Conservation (phyloP, 768 basidiomycete species). For the Baorangia bicolor region DNA sequence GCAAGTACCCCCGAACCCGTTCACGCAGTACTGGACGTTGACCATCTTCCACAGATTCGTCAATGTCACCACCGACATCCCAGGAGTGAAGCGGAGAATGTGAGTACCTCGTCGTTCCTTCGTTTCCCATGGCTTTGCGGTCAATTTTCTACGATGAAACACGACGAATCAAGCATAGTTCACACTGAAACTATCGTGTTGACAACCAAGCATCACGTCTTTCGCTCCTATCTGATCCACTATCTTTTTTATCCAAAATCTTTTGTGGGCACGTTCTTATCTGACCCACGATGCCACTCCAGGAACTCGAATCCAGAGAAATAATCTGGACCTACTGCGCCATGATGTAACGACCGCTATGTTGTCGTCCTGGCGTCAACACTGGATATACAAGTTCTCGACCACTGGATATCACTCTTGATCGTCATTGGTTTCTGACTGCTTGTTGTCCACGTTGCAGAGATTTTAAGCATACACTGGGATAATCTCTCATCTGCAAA, state of each 20-base stretch:
- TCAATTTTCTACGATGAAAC: slow-evolving; percentile 24
- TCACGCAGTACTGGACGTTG: neutral
- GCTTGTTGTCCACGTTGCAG: neutral
- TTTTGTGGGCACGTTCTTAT: neutral
- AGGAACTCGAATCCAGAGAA: slow-evolving; percentile 20
- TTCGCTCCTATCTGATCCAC: slow-evolving; percentile 99
- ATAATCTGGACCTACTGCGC: neutral
- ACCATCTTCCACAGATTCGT: slow-evolving; percentile 60
- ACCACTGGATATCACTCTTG: too few relatives aligned
- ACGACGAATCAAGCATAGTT: slow-evolving; percentile 78
- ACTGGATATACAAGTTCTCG: neutral
- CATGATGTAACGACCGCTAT: neutral
- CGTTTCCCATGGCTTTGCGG: slow-evolving; percentile 37
- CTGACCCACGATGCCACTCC: slow-evolving; percentile 4
- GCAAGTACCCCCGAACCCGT: slow-evolving; percentile 41
- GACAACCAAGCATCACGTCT: slow-evolving; percentile 90
- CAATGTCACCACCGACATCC: slow-evolving; percentile 83
- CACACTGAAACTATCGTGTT: slow-evolving; percentile 90
- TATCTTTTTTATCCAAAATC: neutral
- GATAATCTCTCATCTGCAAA: neutral
- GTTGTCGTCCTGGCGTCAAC: neutral
- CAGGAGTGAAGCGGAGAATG: slow-evolving; percentile 93
- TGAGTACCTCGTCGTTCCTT: slow-evolving; percentile 53
- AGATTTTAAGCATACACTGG: neutral
- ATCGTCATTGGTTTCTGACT: too few relatives aligned